Percentiles rank a stretch among this genome's conserved stretches.
Evolutionary conservation across 2,329 filamentous ascomycete genomes (phyloP).

Genomic region (Ceratocystis variospora): DNA sequence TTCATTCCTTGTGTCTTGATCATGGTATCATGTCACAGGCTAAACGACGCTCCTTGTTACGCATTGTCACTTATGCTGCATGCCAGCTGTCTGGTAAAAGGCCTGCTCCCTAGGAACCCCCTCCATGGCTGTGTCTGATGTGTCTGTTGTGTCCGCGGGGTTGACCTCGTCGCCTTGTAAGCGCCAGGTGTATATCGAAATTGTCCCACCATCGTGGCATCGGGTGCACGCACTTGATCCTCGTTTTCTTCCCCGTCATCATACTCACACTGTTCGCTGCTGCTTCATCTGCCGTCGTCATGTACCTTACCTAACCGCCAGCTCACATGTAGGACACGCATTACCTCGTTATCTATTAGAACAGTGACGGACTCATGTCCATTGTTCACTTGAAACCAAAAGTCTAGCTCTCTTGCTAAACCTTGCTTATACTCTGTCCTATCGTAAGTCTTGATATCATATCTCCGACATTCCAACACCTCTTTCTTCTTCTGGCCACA

Average conservation of each 20-base stretch:
- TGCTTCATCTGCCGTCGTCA: background rate
- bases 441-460: background rate
- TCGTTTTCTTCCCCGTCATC: no score
- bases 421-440: background rate
- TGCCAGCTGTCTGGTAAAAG: background rate
- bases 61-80: background rate
- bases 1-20: background rate
- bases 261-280: background rate
- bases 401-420: background rate
- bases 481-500: background rate
- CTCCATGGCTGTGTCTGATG: background rate
- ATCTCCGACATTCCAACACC: background rate
- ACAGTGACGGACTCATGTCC: background rate
- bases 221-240: background rate
- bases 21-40: background rate
- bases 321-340: background rate
- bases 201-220: background rate
- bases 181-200: background rate
- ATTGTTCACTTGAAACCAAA: background rate
- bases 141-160: no score
- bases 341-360: background rate
- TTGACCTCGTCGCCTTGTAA: background rate
- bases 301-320: background rate
- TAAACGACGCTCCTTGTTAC: background rate
- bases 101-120: background rate